Base-by-base conservation (phyloP, 331 rosid species). In the Dryas integrifolia region DNA sequence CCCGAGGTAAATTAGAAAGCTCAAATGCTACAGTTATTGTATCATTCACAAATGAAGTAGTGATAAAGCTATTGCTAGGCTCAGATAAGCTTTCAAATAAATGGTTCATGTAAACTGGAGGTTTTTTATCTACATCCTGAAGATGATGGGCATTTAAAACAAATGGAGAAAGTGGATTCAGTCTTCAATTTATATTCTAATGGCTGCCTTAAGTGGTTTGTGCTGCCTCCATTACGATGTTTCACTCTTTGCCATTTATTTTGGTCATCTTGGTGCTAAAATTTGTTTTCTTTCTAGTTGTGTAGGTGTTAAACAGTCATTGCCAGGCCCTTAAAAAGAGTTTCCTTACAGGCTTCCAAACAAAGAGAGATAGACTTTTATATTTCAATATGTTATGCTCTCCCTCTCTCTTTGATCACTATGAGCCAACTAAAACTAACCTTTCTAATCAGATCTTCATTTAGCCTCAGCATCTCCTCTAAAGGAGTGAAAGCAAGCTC, bases 381-480 rank as follows among this genome's bases (percentile, higher is more conserved):
- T 53, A 40, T 11, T 53, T 41, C 64, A 40, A 69, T 11, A 35
- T 52, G 26, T 5, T 13, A 15, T 5, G 11, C 35, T 40, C 2
- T 41, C 6, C 40, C 5, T 0, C 18, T 53, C 62, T 16, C 50
- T 53, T 18, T 16, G 18, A 70, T 35, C 1, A 55, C 43, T 11
- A 41, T 6, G 16, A 70, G 48, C 40, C 40, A 66, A 62, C 15
- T 41, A 51, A 63, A 38, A 70, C 84, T 50, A 49, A 91, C 98
- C 98, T 86, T 95, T 85, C 97, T 84, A 43, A 95, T 95, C 83
- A 95, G 74, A 67, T 91, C 96, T 85, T 95, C 97, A 85, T 95
- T 95, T 67, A 95, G 96, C 39, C 51, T 77, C 85, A 91, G 74
- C 96, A 95, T 89, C 81, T 89, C 92, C 78, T 91, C 98, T 65